Conservation (phyloP, 345 rosid species). For the Carallia pectinifolia region DNA sequence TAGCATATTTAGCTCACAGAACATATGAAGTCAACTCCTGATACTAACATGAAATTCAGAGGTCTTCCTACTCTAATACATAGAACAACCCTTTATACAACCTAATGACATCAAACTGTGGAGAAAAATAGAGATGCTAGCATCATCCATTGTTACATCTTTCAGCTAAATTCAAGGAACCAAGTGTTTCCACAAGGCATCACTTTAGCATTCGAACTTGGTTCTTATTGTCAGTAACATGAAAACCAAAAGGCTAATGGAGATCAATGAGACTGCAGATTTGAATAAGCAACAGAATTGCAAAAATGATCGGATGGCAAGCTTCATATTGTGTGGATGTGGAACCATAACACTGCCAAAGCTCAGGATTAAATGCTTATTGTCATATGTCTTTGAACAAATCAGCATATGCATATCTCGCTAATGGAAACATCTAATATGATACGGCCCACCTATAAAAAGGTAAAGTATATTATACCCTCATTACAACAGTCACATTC, state of each 20-base stretch:
- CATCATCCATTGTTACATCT: slow-evolving; percentile 4
- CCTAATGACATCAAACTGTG: not conserved
- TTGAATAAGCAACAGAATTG: not conserved
- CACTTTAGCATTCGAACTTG: not conserved
- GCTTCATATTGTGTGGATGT: not conserved
- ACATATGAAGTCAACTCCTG: not conserved
- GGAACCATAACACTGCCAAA: too few relatives aligned
- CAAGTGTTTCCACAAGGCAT: not conserved
- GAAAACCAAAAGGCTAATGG: not conserved
- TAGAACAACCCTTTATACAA: not conserved
- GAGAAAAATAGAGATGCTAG: not conserved
- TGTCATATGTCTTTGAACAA: not conserved
- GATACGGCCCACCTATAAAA: too few relatives aligned
- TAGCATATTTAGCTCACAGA: slow-evolving; percentile 6
- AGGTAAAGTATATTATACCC: not conserved
- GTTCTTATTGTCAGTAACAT: not conserved
- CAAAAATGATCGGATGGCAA: not conserved
- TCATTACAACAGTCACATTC: slow-evolving; percentile 9
- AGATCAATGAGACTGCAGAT: not conserved
- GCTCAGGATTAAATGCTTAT: too few relatives aligned
- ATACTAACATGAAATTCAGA: not conserved
- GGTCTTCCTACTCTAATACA: not conserved
- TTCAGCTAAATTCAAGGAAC: not conserved
- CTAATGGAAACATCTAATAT: too few relatives aligned
- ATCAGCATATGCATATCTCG: not conserved